Conservation (phyloP, 2,329 filamentous ascomycete genomes). For the Microcyclospora tardicrescens region DNA sequence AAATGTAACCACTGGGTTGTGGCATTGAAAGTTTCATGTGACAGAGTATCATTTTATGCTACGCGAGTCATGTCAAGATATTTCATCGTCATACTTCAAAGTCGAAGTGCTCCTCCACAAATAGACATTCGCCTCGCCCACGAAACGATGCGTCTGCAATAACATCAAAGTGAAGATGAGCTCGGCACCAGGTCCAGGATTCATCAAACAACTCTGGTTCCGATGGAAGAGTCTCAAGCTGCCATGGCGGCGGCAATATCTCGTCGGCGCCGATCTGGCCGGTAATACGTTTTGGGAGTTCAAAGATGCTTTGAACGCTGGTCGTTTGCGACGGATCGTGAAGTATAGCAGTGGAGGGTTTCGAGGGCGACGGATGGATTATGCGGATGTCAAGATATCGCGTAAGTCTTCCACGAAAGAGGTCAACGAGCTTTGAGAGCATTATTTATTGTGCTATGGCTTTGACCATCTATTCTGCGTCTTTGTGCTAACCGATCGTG, state of each 20-base stretch:
- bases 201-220: slow-evolving; percentile 39
- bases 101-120: too few species aligned
- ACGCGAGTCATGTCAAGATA: too few species aligned
- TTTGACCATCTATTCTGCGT: neutral
- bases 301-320: slow-evolving; percentile 42
- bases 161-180: too few species aligned
- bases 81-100: too few species aligned
- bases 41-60: too few species aligned
- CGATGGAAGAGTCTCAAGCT: slow-evolving; percentile 50
- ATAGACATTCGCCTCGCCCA: too few species aligned
- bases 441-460: too few species aligned
- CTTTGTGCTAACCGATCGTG: neutral
- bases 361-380: slow-evolving; percentile 30
- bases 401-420: slow-evolving; percentile 27
- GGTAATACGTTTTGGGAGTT: slow-evolving; percentile 59
- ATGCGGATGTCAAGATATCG: slow-evolving; percentile 46
- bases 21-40: too few species aligned
- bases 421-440: neutral
- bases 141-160: too few species aligned
- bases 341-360: slow-evolving; percentile 31
- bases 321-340: slow-evolving; percentile 46
- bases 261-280: slow-evolving; percentile 47
- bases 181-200: slow-evolving; percentile 17
- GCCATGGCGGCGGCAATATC: slow-evolving; percentile 48
- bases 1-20: too few species aligned